phyloP scores from a whole-genome alignment of 306 rosid genomes.

The Cicer chorassanicum region DNA sequence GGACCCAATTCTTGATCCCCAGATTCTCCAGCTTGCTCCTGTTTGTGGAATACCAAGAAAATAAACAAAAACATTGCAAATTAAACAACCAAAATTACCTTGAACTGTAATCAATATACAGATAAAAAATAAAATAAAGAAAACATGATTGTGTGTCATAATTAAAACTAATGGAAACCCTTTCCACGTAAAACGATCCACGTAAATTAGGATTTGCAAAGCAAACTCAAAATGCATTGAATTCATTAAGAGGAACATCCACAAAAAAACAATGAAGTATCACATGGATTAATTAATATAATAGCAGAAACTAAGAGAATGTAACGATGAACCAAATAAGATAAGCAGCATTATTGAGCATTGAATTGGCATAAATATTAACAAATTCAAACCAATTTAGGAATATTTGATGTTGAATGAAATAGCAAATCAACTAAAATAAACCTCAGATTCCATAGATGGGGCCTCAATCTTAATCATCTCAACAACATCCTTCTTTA shows the following conservation, averaged over 20 bases:
- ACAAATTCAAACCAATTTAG: constrained; percentile 21
- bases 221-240: constrained; percentile 34
- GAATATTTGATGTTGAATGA: constrained; percentile 14
- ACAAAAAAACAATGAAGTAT: constrained; percentile 1
- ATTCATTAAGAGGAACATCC: constrained; percentile 30
- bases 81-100: constrained; percentile 34
- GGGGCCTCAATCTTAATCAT: constrained; percentile 72
- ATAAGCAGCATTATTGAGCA: constrained; percentile 11
- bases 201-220: constrained; percentile 31
- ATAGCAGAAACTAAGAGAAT: background rate
- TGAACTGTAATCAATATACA: constrained; percentile 19
- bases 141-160: constrained; percentile 16
- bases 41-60: constrained; percentile 62
- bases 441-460: constrained; percentile 72
- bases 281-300: background rate
- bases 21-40: constrained; percentile 65
- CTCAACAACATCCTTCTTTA: constrained; percentile 84
- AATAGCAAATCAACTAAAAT: constrained; percentile 30
- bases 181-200: constrained; percentile 24
- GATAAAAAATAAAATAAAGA: constrained; percentile 31
- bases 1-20: constrained; percentile 66
- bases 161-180: constrained; percentile 38
- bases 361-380: constrained; percentile 13
- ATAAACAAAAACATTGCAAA: constrained; percentile 37
- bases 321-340: constrained; percentile 38